These are phyloP conservation scores for Gracilaria domingensis DNA, from an alignment of 23 red algal species.

Conservation along the genomic window DNA sequence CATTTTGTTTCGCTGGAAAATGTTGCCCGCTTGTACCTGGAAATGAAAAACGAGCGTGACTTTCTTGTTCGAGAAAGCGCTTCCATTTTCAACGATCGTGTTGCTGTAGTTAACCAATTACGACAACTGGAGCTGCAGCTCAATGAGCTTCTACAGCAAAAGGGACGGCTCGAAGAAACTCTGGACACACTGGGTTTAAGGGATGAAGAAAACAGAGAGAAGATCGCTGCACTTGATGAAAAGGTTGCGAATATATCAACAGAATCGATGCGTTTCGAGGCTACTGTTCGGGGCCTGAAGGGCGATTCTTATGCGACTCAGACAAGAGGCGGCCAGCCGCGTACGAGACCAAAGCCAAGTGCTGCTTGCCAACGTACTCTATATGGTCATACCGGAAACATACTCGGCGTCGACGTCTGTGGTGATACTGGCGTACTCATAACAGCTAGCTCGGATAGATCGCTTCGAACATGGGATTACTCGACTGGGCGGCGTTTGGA, in stretches of 20 bases:
- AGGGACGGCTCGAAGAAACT: slow-evolving; percentile 74
- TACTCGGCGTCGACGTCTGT: slow-evolving; percentile 76
- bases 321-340: slow-evolving; percentile 37
- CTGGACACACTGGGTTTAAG: slow-evolving; percentile 76
- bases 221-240: slow-evolving; percentile 81
- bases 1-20: slow-evolving; percentile 93
- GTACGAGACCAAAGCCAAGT: slow-evolving; percentile 56
- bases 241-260: slow-evolving; percentile 80
- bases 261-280: slow-evolving; percentile 82
- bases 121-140: slow-evolving; percentile 80
- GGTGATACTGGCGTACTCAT: slow-evolving; percentile 64
- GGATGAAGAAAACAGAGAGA: slow-evolving; percentile 77
- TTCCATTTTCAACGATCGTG: slow-evolving; percentile 73
- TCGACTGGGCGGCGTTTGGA: slow-evolving; percentile 68
- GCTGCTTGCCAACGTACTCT: slow-evolving; percentile 71
- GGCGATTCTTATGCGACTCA: slow-evolving; percentile 55
- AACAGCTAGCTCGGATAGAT: slow-evolving; percentile 80
- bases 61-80: slow-evolving; percentile 78
- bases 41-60: slow-evolving; percentile 88
- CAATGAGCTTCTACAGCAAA: slow-evolving; percentile 71
- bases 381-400: slow-evolving; percentile 87
- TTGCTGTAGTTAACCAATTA: slow-evolving; percentile 73
- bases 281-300: slow-evolving; percentile 76
- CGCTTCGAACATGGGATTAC: slow-evolving; percentile 86
- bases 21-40: slow-evolving; percentile 81